These are phyloP conservation scores for Perilla frutescens DNA, from an alignment of 257 asterid species.

Conservation along the genomic window DNA sequence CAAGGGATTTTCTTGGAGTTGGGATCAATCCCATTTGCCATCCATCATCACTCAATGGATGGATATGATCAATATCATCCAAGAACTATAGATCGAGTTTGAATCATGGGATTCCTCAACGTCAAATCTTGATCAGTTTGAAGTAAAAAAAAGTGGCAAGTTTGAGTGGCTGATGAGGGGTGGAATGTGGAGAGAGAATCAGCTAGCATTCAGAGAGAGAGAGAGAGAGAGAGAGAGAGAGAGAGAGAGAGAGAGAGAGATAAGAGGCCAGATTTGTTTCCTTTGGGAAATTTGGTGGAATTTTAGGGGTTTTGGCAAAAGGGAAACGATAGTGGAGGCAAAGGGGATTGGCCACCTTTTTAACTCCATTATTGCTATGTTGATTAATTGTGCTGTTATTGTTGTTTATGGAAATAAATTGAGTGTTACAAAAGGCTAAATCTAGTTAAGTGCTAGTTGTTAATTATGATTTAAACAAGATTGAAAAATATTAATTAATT, in stretches of 20 bases:
- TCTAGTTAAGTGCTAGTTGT: not conserved
- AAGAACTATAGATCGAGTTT: not conserved
- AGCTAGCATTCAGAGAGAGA: not conserved
- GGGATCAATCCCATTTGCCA: slow-evolving; percentile 55
- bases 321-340: slow-evolving; percentile 30
- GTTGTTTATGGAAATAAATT: slow-evolving; percentile 19
- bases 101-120: not conserved
- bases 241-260: not conserved
- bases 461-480: not conserved
- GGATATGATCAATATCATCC: slow-evolving; percentile 5
- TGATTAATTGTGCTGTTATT: slow-evolving; percentile 4
- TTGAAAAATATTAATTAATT: not conserved
- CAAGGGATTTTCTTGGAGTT: slow-evolving; percentile 93
- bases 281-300: slow-evolving; percentile 6
- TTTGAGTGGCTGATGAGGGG: not conserved
- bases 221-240: not conserved
- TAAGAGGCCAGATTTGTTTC: not conserved
- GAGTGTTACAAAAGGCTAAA: not conserved
- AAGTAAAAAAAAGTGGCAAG: not conserved
- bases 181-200: not conserved
- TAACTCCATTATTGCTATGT: slow-evolving; percentile 32
- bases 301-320: not conserved
- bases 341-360: slow-evolving; percentile 21
- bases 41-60: slow-evolving; percentile 32
- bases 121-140: not conserved